phyloP scores from a whole-genome alignment of 345 rosid species.

The Gossypium bickii region DNA sequence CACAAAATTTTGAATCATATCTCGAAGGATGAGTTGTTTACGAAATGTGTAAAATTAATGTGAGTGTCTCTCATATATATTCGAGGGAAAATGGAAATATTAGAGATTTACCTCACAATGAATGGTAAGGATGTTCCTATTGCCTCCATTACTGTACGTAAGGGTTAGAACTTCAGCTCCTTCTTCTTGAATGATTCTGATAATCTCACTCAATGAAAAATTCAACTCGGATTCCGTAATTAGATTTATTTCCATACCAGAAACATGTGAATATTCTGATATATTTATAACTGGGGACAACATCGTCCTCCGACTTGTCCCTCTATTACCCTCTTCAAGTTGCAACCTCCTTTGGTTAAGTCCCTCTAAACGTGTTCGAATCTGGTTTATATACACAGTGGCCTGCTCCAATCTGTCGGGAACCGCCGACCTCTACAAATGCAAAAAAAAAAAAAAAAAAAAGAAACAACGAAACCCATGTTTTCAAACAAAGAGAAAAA shows the following conservation, averaged over 20 bases:
- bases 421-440: not conserved
- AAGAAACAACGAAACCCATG: too few species aligned
- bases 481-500: too few species aligned
- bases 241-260: constrained; percentile 22
- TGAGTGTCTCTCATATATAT: too few species aligned
- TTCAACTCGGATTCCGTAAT: constrained; percentile 16
- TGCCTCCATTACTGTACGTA: constrained; percentile 1
- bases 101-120: constrained; percentile 4
- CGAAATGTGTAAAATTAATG: too few species aligned
- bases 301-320: not conserved
- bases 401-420: constrained; percentile 3
- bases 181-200: constrained; percentile 29
- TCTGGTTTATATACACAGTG: not conserved
- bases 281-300: constrained; percentile 19
- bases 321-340: not conserved
- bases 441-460: not conserved
- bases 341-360: not conserved
- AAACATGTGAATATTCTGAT: constrained; percentile 3
- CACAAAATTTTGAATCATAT: too few species aligned
- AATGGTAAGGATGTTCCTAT: not conserved
- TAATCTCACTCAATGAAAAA: constrained; percentile 21
- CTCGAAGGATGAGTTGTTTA: too few species aligned
- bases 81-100: too few species aligned
- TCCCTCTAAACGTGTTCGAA: not conserved
- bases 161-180: constrained; percentile 28